These are phyloP conservation scores for Grosmannia penicillata DNA, from an alignment of 2,329 filamentous ascomycete genomes.

Conservation along the genomic window DNA sequence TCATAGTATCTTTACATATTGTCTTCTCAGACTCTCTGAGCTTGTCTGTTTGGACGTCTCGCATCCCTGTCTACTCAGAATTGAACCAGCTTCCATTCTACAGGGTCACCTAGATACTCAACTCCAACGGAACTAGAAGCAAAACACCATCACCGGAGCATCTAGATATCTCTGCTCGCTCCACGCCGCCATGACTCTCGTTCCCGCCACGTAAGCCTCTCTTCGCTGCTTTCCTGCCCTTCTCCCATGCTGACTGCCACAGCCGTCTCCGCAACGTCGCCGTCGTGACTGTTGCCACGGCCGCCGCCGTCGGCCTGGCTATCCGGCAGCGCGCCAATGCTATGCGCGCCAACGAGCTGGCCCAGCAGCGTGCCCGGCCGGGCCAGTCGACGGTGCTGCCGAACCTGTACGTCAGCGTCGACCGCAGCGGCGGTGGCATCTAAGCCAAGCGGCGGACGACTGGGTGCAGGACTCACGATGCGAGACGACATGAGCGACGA, in stretches of 20 bases:
- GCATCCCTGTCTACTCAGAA: no score
- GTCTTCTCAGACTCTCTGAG: no score
- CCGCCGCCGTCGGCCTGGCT: slow-evolving; percentile 14
- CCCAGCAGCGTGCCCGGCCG: slow-evolving; percentile 20
- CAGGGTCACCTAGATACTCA: no score
- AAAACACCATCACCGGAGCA: no score
- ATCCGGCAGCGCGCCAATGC: slow-evolving; percentile 22
- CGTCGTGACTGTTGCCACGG: slow-evolving; percentile 16
- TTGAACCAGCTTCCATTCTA: no score
- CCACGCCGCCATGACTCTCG: background rate
- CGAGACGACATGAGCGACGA: no score
- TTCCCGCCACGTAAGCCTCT: background rate
- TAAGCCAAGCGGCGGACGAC: slow-evolving; percentile 12
- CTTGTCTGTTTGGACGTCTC: no score
- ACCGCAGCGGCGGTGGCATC: slow-evolving; percentile 33
- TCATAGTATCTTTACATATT: no score
- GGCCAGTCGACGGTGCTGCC: slow-evolving; percentile 6
- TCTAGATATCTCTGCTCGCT: no score
- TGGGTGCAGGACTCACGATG: background rate
- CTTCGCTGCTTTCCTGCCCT: background rate
- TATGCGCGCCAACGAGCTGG: slow-evolving; percentile 26
- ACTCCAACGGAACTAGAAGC: no score
- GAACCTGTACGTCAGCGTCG: slow-evolving; percentile 33
- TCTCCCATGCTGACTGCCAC: background rate
- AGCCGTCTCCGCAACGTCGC: slow-evolving; percentile 25